Percentiles rank a stretch among this genome's conserved stretches.
phyloP scores from a whole-genome alignment of 495 filamentous ascomycete genomes.

The Bathelium albidoporum region DNA sequence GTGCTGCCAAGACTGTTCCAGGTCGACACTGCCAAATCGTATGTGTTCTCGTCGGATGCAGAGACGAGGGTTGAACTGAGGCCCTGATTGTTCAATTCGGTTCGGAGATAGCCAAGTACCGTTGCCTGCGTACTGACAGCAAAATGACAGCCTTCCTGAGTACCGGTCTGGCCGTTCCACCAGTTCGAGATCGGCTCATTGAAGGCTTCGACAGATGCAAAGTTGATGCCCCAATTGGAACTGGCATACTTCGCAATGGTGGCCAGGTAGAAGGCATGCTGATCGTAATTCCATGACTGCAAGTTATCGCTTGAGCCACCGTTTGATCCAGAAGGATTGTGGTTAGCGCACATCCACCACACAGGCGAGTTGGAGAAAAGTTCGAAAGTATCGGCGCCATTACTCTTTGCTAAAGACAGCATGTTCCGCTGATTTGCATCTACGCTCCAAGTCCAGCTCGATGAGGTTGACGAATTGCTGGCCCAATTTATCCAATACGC shows the following conservation, averaged over 20 bases:
- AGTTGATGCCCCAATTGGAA: constrained; percentile 28
- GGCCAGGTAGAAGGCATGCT: constrained; percentile 33
- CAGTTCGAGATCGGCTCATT: constrained; percentile 31
- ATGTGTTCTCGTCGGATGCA: constrained; percentile 11
- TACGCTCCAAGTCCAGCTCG: constrained; percentile 28
- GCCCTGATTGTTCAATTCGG: constrained; percentile 25
- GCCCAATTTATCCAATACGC: constrained; percentile 25
- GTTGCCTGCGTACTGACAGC: constrained; percentile 21
- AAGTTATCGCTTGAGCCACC: constrained; percentile 24
- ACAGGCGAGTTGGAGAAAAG: constrained; percentile 35
- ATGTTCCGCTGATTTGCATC: constrained; percentile 23
- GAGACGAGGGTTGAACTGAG: constrained; percentile 22
- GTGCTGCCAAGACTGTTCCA: constrained; percentile 21
- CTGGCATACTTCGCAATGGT: constrained; percentile 32
- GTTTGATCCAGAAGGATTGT: constrained; percentile 31
- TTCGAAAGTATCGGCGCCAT: constrained; percentile 30
- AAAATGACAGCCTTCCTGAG: constrained; percentile 33
- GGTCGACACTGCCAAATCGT: constrained; percentile 27
- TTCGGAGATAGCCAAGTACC: constrained; percentile 20
- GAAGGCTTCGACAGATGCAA: constrained; percentile 30
- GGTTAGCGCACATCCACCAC: constrained; percentile 35
- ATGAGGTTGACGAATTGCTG: constrained; percentile 19
- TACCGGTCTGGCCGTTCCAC: constrained; percentile 29
- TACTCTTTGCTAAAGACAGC: constrained; percentile 26
- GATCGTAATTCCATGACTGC: constrained; percentile 31